Base-by-base conservation (phyloP, 371 early-diverging fungal genomes). In the Sporodiniella umbellata region DNA sequence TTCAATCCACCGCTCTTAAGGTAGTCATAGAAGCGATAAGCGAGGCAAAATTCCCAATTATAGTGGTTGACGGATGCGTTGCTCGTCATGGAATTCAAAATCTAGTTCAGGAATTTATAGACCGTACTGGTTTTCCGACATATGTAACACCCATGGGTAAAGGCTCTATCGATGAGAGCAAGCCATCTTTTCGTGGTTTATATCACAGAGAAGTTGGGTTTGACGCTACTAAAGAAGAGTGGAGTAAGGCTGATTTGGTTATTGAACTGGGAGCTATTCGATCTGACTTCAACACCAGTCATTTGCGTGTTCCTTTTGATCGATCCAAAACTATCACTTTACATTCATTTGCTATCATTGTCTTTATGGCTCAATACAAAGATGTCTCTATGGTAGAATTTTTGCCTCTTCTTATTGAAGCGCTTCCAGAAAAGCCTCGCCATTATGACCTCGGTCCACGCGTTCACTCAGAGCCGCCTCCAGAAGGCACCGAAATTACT, bases 271-370 rank as follows among this genome's bases (percentile, higher is more conserved):
- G 79, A 8, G 48, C 73, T 6, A 50, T 78, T 49, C 62, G 68
- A 33, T 56, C 72, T 30, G 81, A 80, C 55, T 78, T 72, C 52
- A 80, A 80, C 49, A 78, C 77, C 4, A 79, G 76, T 47, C 68
- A 69, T 15, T 79, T 71, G 53, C 57, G 70, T 2, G 63, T 54
- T 31, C 51, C 51, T 10, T 33, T 66, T 26, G 71, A 64, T 14
- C 53, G 42, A 8, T 56, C 48, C 19, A 66, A 66, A 46, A 57
- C 68, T 2, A 71, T 77, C 38, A 56, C 66, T 3, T 53, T 77
- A 30, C 68, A 77, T 52, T 60, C 68, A 17, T 57, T 62, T 42
- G 54, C 56, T 25, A 65, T 67, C 2, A 58, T 21, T 12, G 64
- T 72, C 14, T 62, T 58, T 42, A 54, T 60, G 46, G 69, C 78